phyloP scores from a whole-genome alignment of 75 land plant genomes.

The Picea glauca region DNA sequence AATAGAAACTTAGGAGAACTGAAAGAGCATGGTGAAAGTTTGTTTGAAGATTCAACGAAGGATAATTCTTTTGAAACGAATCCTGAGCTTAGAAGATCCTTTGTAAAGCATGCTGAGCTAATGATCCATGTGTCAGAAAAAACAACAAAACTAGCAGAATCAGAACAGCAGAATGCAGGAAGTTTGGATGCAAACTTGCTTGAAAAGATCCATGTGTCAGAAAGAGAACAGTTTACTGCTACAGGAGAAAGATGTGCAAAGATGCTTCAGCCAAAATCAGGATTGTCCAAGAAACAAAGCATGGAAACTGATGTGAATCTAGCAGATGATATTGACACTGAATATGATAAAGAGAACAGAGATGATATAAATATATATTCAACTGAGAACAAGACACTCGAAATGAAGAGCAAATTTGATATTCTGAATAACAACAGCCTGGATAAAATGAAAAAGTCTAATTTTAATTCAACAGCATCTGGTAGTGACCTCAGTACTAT shows the following conservation, averaged over 20 bases:
- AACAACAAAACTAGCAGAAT: neutral
- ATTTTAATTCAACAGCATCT: neutral
- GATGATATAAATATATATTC: neutral
- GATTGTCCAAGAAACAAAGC: neutral
- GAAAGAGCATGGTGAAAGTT: slow-evolving; percentile 6
- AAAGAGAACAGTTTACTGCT: neutral
- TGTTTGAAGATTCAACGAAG: slow-evolving; percentile 1
- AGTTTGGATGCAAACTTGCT: neutral
- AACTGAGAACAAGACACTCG: neutral
- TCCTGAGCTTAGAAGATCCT: neutral
- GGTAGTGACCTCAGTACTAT: neutral
- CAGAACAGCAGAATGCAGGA: neutral
- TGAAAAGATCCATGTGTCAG: neutral
- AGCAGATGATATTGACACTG: neutral
- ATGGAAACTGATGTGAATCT: neutral
- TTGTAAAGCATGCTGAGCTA: neutral
- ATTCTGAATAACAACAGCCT: neutral
- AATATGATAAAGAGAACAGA: slow-evolving; percentile 4
- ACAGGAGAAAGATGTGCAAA: neutral
- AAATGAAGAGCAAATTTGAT: neutral
- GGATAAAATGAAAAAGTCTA: neutral
- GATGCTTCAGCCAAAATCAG: slow-evolving; percentile 6
- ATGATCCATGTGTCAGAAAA: neutral
- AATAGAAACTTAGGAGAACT: neutral
- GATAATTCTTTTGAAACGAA: no score